Evolutionary conservation across 495 filamentous ascomycete species (phyloP), one percentile per base, ranked within the genome.

Genomic region (Penicillium dipodomyicola): DNA sequence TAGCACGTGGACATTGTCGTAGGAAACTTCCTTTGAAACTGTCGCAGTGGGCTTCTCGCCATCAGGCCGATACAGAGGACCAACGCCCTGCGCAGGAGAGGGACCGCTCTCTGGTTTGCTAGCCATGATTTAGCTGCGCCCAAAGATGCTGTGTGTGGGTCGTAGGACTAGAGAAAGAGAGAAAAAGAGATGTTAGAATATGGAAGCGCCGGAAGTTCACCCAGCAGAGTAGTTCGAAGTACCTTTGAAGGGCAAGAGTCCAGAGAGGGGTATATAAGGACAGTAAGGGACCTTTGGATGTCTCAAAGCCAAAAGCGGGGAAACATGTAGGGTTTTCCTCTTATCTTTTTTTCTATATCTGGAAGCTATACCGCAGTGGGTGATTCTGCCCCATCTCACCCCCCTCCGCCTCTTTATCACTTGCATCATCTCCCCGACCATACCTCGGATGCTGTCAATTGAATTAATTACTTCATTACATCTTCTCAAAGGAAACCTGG

Each of bases 1-100:
- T 29, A 97, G 82, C 59, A 93, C 86, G 65, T 90, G 87, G 56
- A 97, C 91, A 78, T 95, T 97, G 33, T 90, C 84, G 64, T 89
- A 87, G 20, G 84, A 69, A n/a, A 96, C 84, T 59, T 79, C 77
- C 33, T 86, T 92, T 14, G 94, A 98, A 48, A 97, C 89, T 4
- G 92, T 97, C 11, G 92, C 92, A 37, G 83, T 89, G 30, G 92
- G 92, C 71, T 92, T 95, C 70, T 92, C 84, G 55, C 79, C 84
- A 62, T 87, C 82, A 12, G 87, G 79, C 23, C 83, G 84, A 70
- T 96, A 96, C 61, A 86, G 77, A 33, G 91, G 91, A 17, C 91
- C 91, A 49, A 96, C 84, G 52, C 81, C 82, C 64, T 88, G 80
- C 33, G 83, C 86, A 52, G 88, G 87, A 35, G 87, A 84, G 27